A percentile compares a stretch with the other conserved stretches of the same genome.
These are phyloP conservation scores for Lunularia cruciata DNA, from an alignment of 225 moss, liverwort and hornwort genomes.

Conservation along the genomic window DNA sequence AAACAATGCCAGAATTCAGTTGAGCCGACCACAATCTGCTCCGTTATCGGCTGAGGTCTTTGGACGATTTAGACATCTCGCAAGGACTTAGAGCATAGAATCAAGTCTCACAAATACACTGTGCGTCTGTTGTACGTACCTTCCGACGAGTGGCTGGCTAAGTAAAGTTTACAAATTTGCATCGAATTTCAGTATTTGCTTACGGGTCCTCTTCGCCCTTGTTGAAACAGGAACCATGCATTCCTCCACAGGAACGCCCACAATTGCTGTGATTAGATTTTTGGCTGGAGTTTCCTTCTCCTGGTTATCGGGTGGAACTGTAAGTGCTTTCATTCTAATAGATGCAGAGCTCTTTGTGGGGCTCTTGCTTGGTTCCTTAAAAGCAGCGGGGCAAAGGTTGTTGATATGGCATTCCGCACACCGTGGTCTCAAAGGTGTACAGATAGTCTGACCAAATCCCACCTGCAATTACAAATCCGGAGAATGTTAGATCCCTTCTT, in stretches of 20 bases:
- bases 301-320: neutral
- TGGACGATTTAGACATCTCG: no score
- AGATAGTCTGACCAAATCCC: conserved; percentile 53
- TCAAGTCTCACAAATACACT: no score
- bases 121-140: no score
- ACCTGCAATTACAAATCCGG: conserved; percentile 26
- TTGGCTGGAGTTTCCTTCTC: neutral
- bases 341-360: conserved; percentile 2
- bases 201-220: neutral
- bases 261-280: neutral
- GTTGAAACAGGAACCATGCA: neutral
- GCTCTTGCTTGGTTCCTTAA: conserved; percentile 30
- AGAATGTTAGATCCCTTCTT: no score
- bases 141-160: no score
- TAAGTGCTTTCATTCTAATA: conserved; percentile 5
- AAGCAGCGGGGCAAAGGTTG: conserved; percentile 45
- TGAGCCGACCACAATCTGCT: no score
- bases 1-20: no score
- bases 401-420: conserved; percentile 43
- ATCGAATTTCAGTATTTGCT: conserved; percentile 5
- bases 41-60: no score
- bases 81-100: no score
- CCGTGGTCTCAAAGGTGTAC: conserved; percentile 42
- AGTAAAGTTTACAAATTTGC: neutral
- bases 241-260: neutral